Percentiles rank a stretch among this genome's conserved stretches.
phyloP scores from a whole-genome alignment of 140 eudicot genomes.

The Bidens hawaiensis region DNA sequence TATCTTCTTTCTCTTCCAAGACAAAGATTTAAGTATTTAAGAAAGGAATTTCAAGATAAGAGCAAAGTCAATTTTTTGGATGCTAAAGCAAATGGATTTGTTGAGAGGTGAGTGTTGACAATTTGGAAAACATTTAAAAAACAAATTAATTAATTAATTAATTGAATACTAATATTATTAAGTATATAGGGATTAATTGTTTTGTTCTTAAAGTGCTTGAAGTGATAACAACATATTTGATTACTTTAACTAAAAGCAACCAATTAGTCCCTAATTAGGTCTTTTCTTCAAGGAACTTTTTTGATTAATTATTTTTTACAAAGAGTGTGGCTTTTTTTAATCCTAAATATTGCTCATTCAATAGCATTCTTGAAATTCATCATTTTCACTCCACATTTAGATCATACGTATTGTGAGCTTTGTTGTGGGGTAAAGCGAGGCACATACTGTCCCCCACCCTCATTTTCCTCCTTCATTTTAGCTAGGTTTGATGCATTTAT shows the following conservation, averaged over 20 bases:
- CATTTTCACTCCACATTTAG: too few relatives aligned
- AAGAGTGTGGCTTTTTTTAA: background rate
- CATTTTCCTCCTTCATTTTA: too few relatives aligned
- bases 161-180: background rate
- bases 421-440: too few relatives aligned
- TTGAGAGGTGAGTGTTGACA: conserved; percentile 18
- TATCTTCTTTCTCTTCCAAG: background rate
- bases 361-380: too few relatives aligned
- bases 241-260: conserved; percentile 1
- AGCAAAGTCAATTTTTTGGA: conserved; percentile 27
- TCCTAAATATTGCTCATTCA: too few relatives aligned
- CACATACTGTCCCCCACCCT: too few relatives aligned
- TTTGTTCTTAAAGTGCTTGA: background rate
- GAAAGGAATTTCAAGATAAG: background rate
- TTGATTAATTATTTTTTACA: background rate
- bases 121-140: background rate
- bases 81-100: conserved; percentile 24
- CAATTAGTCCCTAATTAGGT: background rate
- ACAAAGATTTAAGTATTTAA: background rate
- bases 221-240: background rate
- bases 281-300: background rate
- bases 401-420: too few relatives aligned
- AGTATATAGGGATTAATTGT: background rate
- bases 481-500: too few relatives aligned
- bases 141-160: background rate